Evolutionary conservation across 805 yeast species (phyloP), one percentile per base, ranked within the genome.

Genomic region (Kockiozyma suomiensis): DNA sequence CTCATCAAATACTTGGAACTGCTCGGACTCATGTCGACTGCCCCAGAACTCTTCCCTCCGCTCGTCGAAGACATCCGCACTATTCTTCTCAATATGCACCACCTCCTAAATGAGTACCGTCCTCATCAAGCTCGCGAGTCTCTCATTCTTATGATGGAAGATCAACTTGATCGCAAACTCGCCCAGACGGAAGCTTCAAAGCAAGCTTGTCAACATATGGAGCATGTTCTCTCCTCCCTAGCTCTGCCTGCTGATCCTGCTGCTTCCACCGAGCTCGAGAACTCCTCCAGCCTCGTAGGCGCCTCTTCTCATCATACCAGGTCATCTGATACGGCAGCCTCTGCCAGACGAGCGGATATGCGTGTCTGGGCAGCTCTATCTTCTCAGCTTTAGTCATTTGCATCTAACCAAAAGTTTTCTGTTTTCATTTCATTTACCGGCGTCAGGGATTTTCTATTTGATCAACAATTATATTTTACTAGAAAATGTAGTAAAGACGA

Each of bases 71-170:
- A 90, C 65, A 83, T 94, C 40, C 82, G 96, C 64, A 80, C 87
- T 13, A 84, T 93, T 10, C 76, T 94, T 54, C 87, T 93, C 70
- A 94, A 94, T 70, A 85, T 94, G 65, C 97, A 94, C 72, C 98
- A 94, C 72, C 76, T 94, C 38, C 76, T 94, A 59, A 94, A 94
- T 72, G 91, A 92, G 54, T 94, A 94, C 74, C 79, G 99, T 62
- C 94, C 97, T 2, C 98, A 94, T 73, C 99, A 94, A 71, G 87
- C 96, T 2, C 79, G 97, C 54, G 99, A 94, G 69, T 86, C 92
- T 51, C 78, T 94, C 65, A 89, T 91, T 45, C 79, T 90, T 78
- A 77, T 87, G 55, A 75, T 90, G 70, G 84, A 82, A 68, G 86
- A 83, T 54, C 91, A 88, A 69, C 82, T 93, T 17, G 88, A 82